Evolutionary conservation across 805 yeast genomes (phyloP).

Genomic region (Grigorovia humatica): DNA sequence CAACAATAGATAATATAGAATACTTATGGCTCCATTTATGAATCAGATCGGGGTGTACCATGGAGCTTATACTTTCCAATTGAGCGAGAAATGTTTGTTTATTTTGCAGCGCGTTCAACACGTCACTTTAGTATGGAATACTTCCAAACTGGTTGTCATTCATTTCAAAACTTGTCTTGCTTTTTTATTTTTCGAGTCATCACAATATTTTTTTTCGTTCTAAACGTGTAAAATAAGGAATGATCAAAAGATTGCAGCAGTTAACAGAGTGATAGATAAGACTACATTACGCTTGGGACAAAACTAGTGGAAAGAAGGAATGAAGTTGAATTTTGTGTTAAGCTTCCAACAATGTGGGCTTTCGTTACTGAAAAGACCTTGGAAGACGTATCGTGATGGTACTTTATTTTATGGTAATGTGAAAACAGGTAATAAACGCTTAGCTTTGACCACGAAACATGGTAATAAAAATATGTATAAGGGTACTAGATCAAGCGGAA

Average conservation of each 20-base stretch:
- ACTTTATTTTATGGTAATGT: slow-evolving; percentile 70
- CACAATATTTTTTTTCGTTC: no score
- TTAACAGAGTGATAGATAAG: no score
- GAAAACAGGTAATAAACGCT: slow-evolving; percentile 75
- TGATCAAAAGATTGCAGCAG: no score
- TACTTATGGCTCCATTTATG: slow-evolving; percentile 72
- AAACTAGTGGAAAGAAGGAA: no score
- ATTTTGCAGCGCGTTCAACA: no score
- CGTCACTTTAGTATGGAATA: no score
- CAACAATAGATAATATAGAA: slow-evolving; percentile 62
- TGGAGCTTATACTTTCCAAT: not conserved
- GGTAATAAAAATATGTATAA: slow-evolving; percentile 92
- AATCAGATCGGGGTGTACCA: slow-evolving; percentile 25
- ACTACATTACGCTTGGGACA: no score
- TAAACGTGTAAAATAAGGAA: no score
- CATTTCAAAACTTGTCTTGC: not conserved
- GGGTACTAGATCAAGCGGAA: slow-evolving; percentile 93
- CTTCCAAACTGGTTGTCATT: not conserved
- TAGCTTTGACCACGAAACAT: slow-evolving; percentile 77
- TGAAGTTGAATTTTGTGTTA: not conserved
- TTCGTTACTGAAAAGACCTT: slow-evolving; percentile 62
- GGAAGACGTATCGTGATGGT: slow-evolving; percentile 81
- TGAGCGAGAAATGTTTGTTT: no score
- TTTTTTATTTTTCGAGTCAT: no score
- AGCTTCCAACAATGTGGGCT: slow-evolving; percentile 33